Evolutionary conservation across 768 basidiomycete genomes (phyloP).

Genomic region (Pisolithus albus): DNA sequence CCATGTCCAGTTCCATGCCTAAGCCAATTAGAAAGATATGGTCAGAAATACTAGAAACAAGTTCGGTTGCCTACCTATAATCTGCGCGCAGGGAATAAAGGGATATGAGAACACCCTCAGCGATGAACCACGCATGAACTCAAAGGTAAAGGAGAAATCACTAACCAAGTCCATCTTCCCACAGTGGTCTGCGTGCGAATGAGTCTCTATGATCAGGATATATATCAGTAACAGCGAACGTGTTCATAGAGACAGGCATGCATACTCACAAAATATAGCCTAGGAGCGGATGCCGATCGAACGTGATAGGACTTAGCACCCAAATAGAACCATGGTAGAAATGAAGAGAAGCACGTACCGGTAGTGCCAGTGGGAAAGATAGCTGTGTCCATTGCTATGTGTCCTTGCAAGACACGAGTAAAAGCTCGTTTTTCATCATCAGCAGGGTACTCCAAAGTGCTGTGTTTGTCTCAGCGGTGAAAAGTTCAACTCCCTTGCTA

Average conservation of each 20-base stretch:
- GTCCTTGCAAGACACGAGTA: conserved; percentile 87
- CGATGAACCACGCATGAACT: not conserved
- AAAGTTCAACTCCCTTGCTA: not conserved
- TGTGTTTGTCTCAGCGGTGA: conserved; percentile 19
- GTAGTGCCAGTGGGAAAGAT: conserved; percentile 79
- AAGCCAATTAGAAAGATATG: conserved; percentile 3
- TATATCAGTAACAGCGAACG: conserved; percentile 1
- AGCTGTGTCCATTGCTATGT: conserved; percentile 82
- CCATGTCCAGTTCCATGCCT: conserved; percentile 95
- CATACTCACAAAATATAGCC: conserved; percentile 49
- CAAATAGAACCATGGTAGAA: not conserved
- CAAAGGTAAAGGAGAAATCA: conserved; percentile 4
- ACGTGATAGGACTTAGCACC: not conserved
- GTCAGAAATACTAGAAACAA: not conserved
- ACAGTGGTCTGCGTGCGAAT: conserved; percentile 70
- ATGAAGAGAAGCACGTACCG: conserved; percentile 34
- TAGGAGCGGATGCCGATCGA: conserved; percentile 11
- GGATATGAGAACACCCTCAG: not conserved
- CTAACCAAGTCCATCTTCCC: conserved; percentile 83
- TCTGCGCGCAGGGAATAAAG: conserved; percentile 30
- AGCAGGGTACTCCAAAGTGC: conserved; percentile 87
- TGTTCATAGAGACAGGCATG: not conserved
- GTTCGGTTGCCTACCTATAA: conserved; percentile 39
- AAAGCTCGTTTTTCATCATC: conserved; percentile 80
- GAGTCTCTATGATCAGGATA: conserved; percentile 51